These are phyloP conservation scores for Alternaria conjuncta DNA, from an alignment of 2,329 filamentous ascomycete genomes.

Conservation along the genomic window DNA sequence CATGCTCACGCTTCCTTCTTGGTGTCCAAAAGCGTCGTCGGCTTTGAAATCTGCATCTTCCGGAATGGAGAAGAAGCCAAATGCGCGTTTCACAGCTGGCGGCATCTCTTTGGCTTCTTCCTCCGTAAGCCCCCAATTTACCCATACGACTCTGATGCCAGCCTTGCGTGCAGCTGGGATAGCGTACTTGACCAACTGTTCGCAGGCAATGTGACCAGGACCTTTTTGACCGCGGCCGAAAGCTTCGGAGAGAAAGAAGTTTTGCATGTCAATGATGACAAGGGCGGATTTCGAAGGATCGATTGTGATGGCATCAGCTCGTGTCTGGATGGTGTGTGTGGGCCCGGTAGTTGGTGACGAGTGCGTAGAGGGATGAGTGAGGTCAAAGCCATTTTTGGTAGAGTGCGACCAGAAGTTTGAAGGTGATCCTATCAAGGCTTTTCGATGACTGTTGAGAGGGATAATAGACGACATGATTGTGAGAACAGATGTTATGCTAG, in stretches of 20 bases:
- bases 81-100: conserved; percentile 48
- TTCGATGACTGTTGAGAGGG: conserved; percentile 20
- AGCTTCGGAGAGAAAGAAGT: conserved; percentile 48
- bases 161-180: conserved; percentile 50
- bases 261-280: conserved; percentile 54
- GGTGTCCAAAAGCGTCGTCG: conserved; percentile 9
- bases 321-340: conserved; percentile 29
- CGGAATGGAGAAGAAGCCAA: conserved; percentile 37
- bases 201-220: conserved; percentile 34
- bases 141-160: conserved; percentile 49
- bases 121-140: conserved; percentile 52
- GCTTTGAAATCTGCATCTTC: conserved; percentile 19
- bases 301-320: conserved; percentile 39
- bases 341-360: conserved; percentile 23
- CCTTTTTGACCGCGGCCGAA: conserved; percentile 27
- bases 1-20: conserved; percentile 29
- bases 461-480: conserved; percentile 7
- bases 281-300: conserved; percentile 47
- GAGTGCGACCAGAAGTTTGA: conserved; percentile 56
- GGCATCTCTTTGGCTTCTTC: conserved; percentile 47
- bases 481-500: neutral
- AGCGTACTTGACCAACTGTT: conserved; percentile 41
- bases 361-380: conserved; percentile 51
- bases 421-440: conserved; percentile 51
- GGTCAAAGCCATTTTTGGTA: conserved; percentile 53